phyloP scores from a whole-genome alignment of 441 rosid genomes.

The Brassica hybrid region DNA sequence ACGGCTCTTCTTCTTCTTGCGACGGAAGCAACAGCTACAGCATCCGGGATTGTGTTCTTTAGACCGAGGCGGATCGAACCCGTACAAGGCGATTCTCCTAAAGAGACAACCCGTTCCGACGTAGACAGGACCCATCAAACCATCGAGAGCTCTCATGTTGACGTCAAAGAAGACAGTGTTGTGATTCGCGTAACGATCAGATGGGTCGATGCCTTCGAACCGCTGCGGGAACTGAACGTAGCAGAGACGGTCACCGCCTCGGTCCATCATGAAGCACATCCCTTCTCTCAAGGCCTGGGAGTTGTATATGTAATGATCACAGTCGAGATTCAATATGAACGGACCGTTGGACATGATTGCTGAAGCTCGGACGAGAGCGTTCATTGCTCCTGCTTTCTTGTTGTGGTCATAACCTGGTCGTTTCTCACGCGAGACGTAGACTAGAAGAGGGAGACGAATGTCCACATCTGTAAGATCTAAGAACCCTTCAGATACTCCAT shows the following conservation, averaged over 20 bases:
- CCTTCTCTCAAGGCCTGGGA: slow-evolving; percentile 90
- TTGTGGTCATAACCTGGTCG: slow-evolving; percentile 94
- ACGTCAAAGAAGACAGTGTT: slow-evolving; percentile 95
- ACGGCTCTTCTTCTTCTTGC: slow-evolving; percentile 63
- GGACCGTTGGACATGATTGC: slow-evolving; percentile 97
- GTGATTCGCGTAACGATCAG: slow-evolving; percentile 92
- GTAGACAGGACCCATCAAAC: slow-evolving; percentile 91
- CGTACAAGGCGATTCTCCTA: slow-evolving; percentile 84
- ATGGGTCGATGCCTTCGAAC: slow-evolving; percentile 94
- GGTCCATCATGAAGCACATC: slow-evolving; percentile 97
- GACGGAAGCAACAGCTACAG: slow-evolving; percentile 74
- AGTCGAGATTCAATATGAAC: slow-evolving; percentile 89
- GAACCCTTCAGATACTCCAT: slow-evolving; percentile 63
- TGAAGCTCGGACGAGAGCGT: slow-evolving; percentile 90
- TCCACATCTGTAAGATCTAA: slow-evolving; percentile 76
- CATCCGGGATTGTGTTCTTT: slow-evolving; percentile 80
- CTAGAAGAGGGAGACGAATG: slow-evolving; percentile 82
- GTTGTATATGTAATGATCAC: slow-evolving; percentile 92
- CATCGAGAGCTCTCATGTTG: slow-evolving; percentile 96
- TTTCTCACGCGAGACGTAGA: slow-evolving; percentile 92
- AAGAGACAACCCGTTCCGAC: slow-evolving; percentile 95
- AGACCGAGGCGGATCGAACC: slow-evolving; percentile 87
- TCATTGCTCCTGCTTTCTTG: slow-evolving; percentile 98
- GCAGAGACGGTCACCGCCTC: slow-evolving; percentile 91
- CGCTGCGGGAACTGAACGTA: slow-evolving; percentile 95